phyloP scores from a whole-genome alignment of 2,329 filamentous ascomycete species.

The Verticillium nonalfalfae region DNA sequence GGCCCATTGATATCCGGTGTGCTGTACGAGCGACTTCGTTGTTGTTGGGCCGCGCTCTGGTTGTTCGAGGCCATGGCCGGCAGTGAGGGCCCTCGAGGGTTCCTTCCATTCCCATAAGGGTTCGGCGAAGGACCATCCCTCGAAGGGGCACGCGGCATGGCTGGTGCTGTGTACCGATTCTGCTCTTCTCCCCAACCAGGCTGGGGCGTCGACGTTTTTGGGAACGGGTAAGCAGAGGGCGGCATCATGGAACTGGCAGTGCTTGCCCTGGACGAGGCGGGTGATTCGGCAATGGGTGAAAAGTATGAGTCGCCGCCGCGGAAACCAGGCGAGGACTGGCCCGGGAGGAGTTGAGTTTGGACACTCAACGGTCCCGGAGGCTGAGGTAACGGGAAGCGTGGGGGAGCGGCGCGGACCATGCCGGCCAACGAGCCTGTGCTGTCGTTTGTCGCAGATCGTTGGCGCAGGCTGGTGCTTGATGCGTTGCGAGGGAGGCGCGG shows the following conservation, averaged over 20 bases:
- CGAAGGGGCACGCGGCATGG: slow-evolving; percentile 74
- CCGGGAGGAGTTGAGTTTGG: slow-evolving; percentile 45
- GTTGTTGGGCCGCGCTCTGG: slow-evolving; percentile 54
- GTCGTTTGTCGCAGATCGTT: slow-evolving; percentile 70
- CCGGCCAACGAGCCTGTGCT: slow-evolving; percentile 53
- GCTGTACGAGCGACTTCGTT: slow-evolving; percentile 83
- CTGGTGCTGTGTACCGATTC: slow-evolving; percentile 83
- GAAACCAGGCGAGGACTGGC: slow-evolving; percentile 52
- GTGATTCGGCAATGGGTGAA: slow-evolving; percentile 77
- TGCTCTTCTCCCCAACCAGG: slow-evolving; percentile 66
- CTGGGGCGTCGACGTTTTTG: slow-evolving; percentile 65
- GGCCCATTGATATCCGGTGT: slow-evolving; percentile 86
- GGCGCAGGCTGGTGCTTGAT: slow-evolving; percentile 68
- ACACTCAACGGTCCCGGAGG: slow-evolving; percentile 58
- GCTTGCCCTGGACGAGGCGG: slow-evolving; percentile 69
- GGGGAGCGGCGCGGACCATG: slow-evolving; percentile 55
- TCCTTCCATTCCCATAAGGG: slow-evolving; percentile 58
- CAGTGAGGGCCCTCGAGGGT: slow-evolving; percentile 71
- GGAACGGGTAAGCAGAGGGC: slow-evolving; percentile 56
- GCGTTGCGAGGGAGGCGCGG: slow-evolving; percentile 53
- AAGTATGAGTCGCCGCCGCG: slow-evolving; percentile 82
- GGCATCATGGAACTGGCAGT: slow-evolving; percentile 68
- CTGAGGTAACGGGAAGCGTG: slow-evolving; percentile 64
- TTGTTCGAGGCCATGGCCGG: slow-evolving; percentile 60
- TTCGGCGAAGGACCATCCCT: slow-evolving; percentile 66